Percentiles rank a stretch among this genome's conserved stretches.
Evolutionary conservation across 495 filamentous ascomycete genomes (phyloP).

Genomic region (Penicillium silybi): DNA sequence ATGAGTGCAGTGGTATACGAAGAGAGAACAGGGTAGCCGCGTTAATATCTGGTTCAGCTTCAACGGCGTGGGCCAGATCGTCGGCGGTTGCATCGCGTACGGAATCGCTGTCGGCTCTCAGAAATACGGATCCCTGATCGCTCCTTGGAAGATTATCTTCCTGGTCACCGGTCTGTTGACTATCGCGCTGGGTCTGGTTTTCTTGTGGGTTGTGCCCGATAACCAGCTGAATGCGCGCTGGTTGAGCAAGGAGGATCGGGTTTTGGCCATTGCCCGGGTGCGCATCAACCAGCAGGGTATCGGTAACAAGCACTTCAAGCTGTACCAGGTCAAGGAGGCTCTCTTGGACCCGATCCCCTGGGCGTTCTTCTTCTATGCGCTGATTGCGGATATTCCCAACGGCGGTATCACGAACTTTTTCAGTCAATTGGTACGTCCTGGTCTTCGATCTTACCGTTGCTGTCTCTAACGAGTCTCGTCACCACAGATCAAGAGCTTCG

Average conservation of each 20-base stretch:
- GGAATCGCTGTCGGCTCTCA: constrained; percentile 58
- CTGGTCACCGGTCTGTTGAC: constrained; percentile 63
- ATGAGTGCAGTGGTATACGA: constrained; percentile 54
- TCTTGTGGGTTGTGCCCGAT: constrained; percentile 64
- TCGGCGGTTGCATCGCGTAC: constrained; percentile 61
- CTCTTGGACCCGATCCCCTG: constrained; percentile 58
- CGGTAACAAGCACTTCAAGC: constrained; percentile 65
- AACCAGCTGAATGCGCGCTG: constrained; percentile 66
- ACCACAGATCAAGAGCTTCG: constrained; percentile 37
- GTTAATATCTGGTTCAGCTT: constrained; percentile 62
- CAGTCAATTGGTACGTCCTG: constrained; percentile 46
- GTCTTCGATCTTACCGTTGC: constrained; percentile 24
- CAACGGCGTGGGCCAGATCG: constrained; percentile 58
- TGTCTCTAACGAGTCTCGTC: not conserved
- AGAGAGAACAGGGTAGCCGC: constrained; percentile 53
- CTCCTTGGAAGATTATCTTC: constrained; percentile 67
- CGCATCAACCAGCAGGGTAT: constrained; percentile 64
- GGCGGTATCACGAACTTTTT: constrained; percentile 72
- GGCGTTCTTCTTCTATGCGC: constrained; percentile 62
- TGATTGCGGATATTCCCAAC: constrained; percentile 62
- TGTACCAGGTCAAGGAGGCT: constrained; percentile 58
- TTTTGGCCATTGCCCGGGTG: constrained; percentile 57
- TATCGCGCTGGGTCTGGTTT: constrained; percentile 50
- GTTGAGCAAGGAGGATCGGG: constrained; percentile 58
- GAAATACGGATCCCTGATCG: constrained; percentile 50